Evolutionary conservation across 345 rosid species (phyloP).

Genomic region (Euphorbia lathyris): DNA sequence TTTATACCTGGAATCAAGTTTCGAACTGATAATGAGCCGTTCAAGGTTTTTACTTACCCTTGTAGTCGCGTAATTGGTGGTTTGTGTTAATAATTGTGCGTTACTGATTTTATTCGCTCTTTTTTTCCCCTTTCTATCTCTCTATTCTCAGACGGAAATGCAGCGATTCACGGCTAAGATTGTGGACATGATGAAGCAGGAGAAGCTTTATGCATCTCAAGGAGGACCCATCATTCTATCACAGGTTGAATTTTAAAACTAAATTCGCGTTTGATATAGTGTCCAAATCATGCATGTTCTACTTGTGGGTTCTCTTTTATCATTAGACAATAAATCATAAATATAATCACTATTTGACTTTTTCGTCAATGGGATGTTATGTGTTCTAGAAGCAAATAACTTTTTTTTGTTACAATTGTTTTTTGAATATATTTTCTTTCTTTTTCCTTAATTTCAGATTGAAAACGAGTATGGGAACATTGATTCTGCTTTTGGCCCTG

Average conservation of each 20-base stretch:
- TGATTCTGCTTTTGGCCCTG: conserved; percentile 62
- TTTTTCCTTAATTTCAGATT: conserved; percentile 46
- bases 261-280: conserved; percentile 1
- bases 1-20: conserved; percentile 77
- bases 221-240: conserved; percentile 96
- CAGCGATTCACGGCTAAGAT: conserved; percentile 81
- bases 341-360: conserved; percentile 13
- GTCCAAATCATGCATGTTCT: conserved; percentile 8
- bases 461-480: conserved; percentile 95
- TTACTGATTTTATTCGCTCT: neutral
- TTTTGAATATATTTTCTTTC: neutral
- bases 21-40: conserved; percentile 85
- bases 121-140: neutral
- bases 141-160: conserved; percentile 67
- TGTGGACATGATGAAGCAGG: conserved; percentile 84
- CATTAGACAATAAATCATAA: conserved; percentile 5
- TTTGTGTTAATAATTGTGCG: neutral
- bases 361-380: neutral
- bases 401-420: neutral
- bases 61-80: neutral
- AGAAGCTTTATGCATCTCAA: conserved; percentile 88
- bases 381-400: neutral
- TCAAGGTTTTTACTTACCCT: conserved; percentile 50
- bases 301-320: conserved; percentile 5
- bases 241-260: conserved; percentile 47